These are phyloP conservation scores for Hypomontagnella submonticulosa DNA, from an alignment of 495 filamentous ascomycete species.

Conservation along the genomic window DNA sequence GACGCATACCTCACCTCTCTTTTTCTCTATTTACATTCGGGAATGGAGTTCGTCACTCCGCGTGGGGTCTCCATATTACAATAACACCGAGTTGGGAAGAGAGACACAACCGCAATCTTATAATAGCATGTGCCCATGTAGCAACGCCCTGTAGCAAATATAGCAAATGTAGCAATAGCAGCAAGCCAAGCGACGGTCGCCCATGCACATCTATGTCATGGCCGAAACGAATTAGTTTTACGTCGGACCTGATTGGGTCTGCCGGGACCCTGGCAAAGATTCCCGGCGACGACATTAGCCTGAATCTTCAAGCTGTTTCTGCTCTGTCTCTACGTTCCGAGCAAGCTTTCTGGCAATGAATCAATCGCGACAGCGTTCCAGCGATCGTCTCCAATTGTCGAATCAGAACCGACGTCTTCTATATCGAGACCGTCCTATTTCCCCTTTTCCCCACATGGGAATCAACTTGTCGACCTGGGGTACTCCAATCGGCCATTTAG, in stretches of 20 bases:
- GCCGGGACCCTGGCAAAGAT: conserved; percentile 33
- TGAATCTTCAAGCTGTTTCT: conserved; percentile 28
- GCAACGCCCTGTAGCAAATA: too few species aligned
- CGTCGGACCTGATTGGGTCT: conserved; percentile 29
- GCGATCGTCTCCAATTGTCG: conserved; percentile 23
- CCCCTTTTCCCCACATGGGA: conserved; percentile 16
- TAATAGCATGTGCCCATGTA: conserved; percentile 38
- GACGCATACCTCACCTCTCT: conserved; percentile 1
- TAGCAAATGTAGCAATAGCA: conserved; percentile 28
- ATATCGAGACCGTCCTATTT: conserved; percentile 15
- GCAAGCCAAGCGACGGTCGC: conserved; percentile 19
- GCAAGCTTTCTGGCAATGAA: conserved; percentile 33
- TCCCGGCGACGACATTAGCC: conserved; percentile 39
- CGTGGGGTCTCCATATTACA: conserved; percentile 24
- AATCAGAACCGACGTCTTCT: conserved; percentile 13
- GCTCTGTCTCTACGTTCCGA: conserved; percentile 33
- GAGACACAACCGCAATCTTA: conserved; percentile 23
- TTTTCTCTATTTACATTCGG: conserved; percentile 18
- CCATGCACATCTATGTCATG: conserved; percentile 29
- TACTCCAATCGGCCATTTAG: conserved; percentile 37
- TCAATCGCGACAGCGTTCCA: neutral
- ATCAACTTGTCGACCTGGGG: conserved; percentile 24
- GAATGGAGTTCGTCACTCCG: conserved; percentile 43
- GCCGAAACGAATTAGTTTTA: conserved; percentile 40
- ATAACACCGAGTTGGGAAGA: conserved; percentile 27